Conservation (phyloP, 2,329 filamentous ascomycete species). For the Colletotrichum chrysophilum region DNA sequence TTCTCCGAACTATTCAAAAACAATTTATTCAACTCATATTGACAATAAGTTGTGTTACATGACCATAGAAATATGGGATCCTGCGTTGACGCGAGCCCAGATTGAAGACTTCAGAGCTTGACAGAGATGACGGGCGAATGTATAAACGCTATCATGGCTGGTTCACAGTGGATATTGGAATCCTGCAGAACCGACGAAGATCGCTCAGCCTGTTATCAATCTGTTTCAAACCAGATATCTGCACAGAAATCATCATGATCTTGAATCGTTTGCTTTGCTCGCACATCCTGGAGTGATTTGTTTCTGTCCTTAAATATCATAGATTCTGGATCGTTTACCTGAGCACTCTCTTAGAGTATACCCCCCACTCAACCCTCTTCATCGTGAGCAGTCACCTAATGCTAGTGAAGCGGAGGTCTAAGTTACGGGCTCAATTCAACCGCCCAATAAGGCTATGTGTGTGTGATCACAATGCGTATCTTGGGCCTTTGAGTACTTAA, state of each 20-base stretch:
- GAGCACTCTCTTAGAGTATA: fast-evolving
- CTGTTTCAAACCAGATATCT: no score
- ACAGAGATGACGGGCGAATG: neutral
- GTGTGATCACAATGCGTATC: neutral
- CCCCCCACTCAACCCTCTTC: no score
- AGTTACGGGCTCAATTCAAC: fast-evolving
- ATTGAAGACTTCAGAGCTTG: fast-evolving
- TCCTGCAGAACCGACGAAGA: neutral
- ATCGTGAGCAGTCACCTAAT: neutral
- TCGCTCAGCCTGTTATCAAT: neutral
- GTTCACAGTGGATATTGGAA: fast-evolving
- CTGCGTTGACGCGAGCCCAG: fast-evolving
- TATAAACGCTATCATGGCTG: fast-evolving
- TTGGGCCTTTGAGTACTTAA: neutral
- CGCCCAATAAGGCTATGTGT: fast-evolving
- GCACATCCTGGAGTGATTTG: neutral
- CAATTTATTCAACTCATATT: fast-evolving
- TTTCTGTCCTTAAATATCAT: neutral
- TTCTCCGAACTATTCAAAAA: neutral
- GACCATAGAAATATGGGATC: no score
- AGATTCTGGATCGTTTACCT: fast-evolving
- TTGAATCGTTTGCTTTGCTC: neutral
- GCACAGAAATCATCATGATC: no score
- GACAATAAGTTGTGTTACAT: neutral
- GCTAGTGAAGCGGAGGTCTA: fast-evolving